A percentile compares a stretch with the other conserved stretches of the same genome.
Evolutionary conservation across 208 protist genomes (phyloP).

Genomic region (Crithidia sp.): DNA sequence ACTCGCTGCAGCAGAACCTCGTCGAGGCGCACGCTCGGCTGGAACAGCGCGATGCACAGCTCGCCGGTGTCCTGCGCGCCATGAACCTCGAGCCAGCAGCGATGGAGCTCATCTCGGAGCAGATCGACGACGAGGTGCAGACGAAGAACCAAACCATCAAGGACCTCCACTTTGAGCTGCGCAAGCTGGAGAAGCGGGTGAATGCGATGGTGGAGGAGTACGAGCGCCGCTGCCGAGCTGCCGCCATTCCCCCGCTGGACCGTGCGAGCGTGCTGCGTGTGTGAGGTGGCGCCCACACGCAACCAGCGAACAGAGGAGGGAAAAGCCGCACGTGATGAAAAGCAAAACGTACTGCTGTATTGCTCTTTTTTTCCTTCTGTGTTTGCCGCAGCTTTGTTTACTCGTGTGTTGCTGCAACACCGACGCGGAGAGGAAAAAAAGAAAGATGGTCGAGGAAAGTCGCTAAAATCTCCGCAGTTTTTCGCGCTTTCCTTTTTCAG

Average conservation of each 20-base stretch:
- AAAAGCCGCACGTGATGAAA: too few species aligned
- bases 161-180: conserved; percentile 96
- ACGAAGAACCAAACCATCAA: conserved; percentile 95
- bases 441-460: neutral
- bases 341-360: too few species aligned
- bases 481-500: neutral
- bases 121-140: conserved; percentile 92
- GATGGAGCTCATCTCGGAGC: conserved; percentile 82
- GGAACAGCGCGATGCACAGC: conserved; percentile 89
- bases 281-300: neutral
- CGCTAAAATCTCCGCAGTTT: neutral
- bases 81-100: conserved; percentile 93
- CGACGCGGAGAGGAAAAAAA: neutral
- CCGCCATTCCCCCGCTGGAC: conserved; percentile 55
- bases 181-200: conserved; percentile 67
- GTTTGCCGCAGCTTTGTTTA: too few species aligned
- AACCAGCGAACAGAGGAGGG: neutral
- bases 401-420: too few species aligned
- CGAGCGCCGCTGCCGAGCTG: conserved; percentile 73
- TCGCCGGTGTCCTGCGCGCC: conserved; percentile 90
- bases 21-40: conserved; percentile 74
- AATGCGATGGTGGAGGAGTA: conserved; percentile 77
- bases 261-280: conserved; percentile 49
- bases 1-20: conserved; percentile 78
- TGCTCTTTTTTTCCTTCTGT: too few species aligned